Evolutionary conservation across 164 flowering plant genomes (phyloP), one percentile per base, ranked within the genome.

Genomic region (Berberis vulgaris): DNA sequence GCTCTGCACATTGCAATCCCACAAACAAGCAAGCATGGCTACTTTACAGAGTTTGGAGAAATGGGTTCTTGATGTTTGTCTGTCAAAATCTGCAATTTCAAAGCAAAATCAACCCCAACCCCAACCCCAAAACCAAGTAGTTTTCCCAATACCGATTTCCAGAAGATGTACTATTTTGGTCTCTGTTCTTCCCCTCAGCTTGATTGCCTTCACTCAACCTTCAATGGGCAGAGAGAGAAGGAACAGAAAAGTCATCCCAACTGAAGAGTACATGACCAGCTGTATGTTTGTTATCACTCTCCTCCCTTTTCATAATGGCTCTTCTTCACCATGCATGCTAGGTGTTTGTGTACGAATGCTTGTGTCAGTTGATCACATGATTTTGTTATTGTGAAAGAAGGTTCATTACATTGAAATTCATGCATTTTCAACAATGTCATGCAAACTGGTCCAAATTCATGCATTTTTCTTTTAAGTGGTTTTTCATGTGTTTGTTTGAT

Each of bases 191-290:
- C 84, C 91, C 3, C 61, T 82, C 7, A 61, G 57, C 70, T 69
- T 83, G 75, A 62, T 74, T 61, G 75, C 77, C n/a, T 63, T 65
- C 7, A 49, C 73, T 7, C 83, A 84, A 8, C 67, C 80, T 61
- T 76, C 82, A 49, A 73, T 73, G 10, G 97, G 97, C 54, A 79
- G 97, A 72, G 97, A 82, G 70, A 80, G 95, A 69, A 86, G 96
- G 71, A 79, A 56, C 80, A 83, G 69, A 71, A 84, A 79, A 73
- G 55, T 5, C 61, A 84, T 93, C 69, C 95, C 96, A 56, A 76
- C 76, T 59, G 97, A 90, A 71, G 96, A 90, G 5, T 93, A 87
- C 71, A 76, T 57, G 55, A 84, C 86, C 53, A 73, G 70, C 72
- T 67, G 97, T 93, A 5, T 70, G 86, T 81, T 5, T 65, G 26